phyloP scores from a whole-genome alignment of 139 green algal species.

The Coelastrella sp. region DNA sequence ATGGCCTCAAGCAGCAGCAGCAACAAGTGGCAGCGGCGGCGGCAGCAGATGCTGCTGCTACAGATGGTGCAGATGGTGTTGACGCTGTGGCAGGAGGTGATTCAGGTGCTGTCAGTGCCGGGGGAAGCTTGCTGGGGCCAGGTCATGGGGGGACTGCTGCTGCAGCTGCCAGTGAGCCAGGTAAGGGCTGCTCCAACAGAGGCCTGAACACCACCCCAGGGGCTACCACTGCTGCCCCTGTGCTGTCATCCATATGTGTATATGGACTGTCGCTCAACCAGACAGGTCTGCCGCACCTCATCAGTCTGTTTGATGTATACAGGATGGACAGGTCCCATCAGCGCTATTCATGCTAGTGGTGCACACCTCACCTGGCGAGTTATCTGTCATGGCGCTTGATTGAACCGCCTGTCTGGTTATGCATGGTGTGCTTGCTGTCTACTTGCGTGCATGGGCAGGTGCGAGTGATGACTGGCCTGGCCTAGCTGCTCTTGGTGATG shows the following conservation, averaged over 20 bases:
- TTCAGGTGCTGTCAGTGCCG: neutral
- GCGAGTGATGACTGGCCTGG: neutral
- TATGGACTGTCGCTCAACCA: neutral
- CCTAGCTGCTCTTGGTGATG: neutral
- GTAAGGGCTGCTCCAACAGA: neutral
- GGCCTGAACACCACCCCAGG: neutral
- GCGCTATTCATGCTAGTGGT: neutral
- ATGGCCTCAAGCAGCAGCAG: neutral
- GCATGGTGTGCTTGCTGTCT: neutral
- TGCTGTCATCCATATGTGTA: neutral
- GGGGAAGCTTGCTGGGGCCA: neutral
- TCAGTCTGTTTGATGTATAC: too few species aligned
- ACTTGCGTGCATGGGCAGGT: neutral
- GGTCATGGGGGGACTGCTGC: neutral
- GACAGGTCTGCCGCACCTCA: too few species aligned
- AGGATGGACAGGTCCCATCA: too few species aligned
- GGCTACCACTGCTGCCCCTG: neutral
- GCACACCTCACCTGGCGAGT: neutral
- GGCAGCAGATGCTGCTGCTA: neutral
- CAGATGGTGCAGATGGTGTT: neutral
- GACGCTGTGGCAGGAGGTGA: neutral
- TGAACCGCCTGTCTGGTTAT: neutral
- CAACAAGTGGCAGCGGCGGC: slow-evolving; percentile 5
- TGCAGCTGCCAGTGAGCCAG: neutral
- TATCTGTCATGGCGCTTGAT: too few species aligned